Evolutionary conservation across 2,329 filamentous ascomycete genomes (phyloP), one percentile per base, ranked within the genome.

Genomic region (Cladosporium sp.): DNA sequence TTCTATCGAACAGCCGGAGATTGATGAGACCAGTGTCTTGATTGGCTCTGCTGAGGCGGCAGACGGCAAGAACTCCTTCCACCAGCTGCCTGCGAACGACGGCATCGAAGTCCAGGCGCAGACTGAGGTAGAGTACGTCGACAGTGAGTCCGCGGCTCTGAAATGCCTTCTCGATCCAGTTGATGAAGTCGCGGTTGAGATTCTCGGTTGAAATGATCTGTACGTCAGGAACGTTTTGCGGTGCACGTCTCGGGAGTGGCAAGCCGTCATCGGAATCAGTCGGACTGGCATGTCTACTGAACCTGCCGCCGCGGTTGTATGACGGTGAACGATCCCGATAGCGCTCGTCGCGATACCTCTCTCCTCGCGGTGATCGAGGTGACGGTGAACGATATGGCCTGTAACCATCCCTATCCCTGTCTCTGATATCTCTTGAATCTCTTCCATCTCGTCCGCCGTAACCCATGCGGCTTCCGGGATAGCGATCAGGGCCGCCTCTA

Each of bases 61-160:
- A 83, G 12, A 96, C 86, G 7, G 86, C 92, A 45, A 88, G 79
- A 1, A 96, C 92, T 15, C 93, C 92, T 67, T 97, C 91, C 9
- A 91, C 73, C 32, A 94, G 87, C 64, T 95, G 89, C 46, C 87
- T 79, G 57, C 88, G 84, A 46, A 96, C 81, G n/a, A 95, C 83
- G 4, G 85, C 80, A 30, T 85, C 81, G 54, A 91, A 83, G 15
- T 86, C 80, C 39, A 94, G 81, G 18, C 86, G 82, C 25, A 88
- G 83, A 49, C 84, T 85, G 39, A 96, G 74, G 58, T 86, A 85
- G 69, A 95, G 84, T 16, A 90, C 83, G 60, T 94, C 86, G 12
- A 85, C 84, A 53, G 80, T 84, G 32, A 97, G 73, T 2, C 83
- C 83, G 49, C 84, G 83, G 29, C 79, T 77, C 51, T 79, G 77